Evolutionary conservation across 495 filamentous ascomycete genomes (phyloP).

Genomic region (Hyaloscypha bicolor): DNA sequence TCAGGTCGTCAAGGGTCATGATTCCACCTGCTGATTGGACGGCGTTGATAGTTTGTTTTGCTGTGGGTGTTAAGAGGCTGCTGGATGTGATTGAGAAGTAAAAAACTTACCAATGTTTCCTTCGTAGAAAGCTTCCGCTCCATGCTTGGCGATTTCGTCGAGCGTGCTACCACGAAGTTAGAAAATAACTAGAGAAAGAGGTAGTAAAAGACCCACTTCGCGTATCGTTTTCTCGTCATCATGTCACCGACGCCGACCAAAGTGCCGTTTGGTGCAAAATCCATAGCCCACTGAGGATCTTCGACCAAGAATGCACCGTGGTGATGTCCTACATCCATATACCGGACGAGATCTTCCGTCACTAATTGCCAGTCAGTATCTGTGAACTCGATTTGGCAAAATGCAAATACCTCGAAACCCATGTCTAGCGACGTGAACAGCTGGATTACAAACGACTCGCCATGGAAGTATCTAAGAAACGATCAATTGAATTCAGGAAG

Average conservation of each 20-base stretch:
- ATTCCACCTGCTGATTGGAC: conserved; percentile 69
- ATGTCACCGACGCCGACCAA: conserved; percentile 69
- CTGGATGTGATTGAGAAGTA: background rate
- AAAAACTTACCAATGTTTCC: conserved; percentile 46
- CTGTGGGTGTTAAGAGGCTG: conserved; percentile 41
- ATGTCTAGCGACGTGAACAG: conserved; percentile 70
- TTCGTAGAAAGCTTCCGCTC: conserved; percentile 74
- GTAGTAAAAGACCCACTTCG: conserved; percentile 41
- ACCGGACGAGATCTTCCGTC: conserved; percentile 68
- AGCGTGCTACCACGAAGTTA: conserved; percentile 50
- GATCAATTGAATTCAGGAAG: conserved; percentile 1
- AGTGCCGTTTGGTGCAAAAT: conserved; percentile 83
- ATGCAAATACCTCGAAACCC: conserved; percentile 62
- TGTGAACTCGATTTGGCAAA: background rate
- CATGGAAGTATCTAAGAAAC: conserved; percentile 56
- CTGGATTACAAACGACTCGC: conserved; percentile 68
- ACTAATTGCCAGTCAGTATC: conserved; percentile 30
- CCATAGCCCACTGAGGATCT: conserved; percentile 77
- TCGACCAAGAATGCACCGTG: conserved; percentile 64
- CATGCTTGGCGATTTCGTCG: conserved; percentile 68
- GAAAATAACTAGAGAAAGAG: background rate
- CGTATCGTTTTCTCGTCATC: conserved; percentile 78
- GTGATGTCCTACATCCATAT: conserved; percentile 53
- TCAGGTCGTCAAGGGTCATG: conserved; percentile 80
- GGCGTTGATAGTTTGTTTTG: conserved; percentile 70